phyloP scores from a whole-genome alignment of 179 eudicot species.

The Actinidia polygama region DNA sequence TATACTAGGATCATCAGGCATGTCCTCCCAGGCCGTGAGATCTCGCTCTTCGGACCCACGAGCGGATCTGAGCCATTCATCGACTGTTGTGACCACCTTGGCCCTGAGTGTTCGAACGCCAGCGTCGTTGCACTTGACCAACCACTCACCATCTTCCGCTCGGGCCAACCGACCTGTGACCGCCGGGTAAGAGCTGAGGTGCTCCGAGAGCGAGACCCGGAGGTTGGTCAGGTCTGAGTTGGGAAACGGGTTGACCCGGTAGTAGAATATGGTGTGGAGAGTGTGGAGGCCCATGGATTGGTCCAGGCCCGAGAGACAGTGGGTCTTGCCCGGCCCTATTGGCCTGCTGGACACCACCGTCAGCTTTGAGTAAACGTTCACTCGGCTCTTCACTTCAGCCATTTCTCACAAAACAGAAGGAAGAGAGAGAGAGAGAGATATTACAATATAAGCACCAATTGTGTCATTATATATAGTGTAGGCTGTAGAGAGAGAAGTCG shows the following conservation, averaged over 20 bases:
- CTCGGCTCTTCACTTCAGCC: background rate
- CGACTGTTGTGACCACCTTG: constrained; percentile 40
- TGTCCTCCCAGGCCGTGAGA: constrained; percentile 50
- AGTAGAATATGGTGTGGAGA: constrained; percentile 52
- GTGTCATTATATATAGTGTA: too few relatives aligned
- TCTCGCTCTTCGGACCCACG: constrained; percentile 44
- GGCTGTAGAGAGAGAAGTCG: too few relatives aligned
- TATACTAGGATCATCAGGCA: constrained; percentile 56
- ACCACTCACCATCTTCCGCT: constrained; percentile 47
- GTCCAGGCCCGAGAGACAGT: constrained; percentile 41
- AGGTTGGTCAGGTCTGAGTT: constrained; percentile 21
- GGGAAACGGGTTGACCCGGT: constrained; percentile 33
- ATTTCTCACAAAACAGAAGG: background rate
- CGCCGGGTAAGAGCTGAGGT: constrained; percentile 46
- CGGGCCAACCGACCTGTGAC: constrained; percentile 54
- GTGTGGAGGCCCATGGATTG: constrained; percentile 52
- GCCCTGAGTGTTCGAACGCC: constrained; percentile 59
- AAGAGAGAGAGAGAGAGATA: too few relatives aligned
- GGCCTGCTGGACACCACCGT: constrained; percentile 52
- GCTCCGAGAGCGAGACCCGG: constrained; percentile 33
- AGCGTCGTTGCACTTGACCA: constrained; percentile 57
- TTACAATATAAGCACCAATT: too few relatives aligned
- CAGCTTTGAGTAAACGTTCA: constrained; percentile 35
- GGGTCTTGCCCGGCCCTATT: constrained; percentile 19
- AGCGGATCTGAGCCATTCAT: constrained; percentile 63